Percentiles rank a stretch among this genome's conserved stretches.
Conservation (phyloP, 768 basidiomycete genomes). For the Termitomyces sp. region DNA sequence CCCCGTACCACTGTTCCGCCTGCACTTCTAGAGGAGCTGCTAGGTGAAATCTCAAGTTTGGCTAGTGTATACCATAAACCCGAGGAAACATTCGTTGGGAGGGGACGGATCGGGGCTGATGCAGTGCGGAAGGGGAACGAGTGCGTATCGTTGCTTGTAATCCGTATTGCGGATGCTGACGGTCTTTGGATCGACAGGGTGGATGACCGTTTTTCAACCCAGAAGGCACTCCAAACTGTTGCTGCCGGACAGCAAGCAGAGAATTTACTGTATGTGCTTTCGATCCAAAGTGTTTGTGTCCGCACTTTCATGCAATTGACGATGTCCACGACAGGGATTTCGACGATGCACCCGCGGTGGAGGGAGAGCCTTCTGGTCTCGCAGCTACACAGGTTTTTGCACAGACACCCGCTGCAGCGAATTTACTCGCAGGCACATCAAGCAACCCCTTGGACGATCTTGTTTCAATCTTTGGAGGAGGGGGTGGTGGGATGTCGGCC, state of each 20-base stretch:
- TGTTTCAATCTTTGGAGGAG: constrained; percentile 82
- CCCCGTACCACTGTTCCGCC: constrained; percentile 88
- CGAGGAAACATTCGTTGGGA: constrained; percentile 90
- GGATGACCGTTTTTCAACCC: constrained; percentile 67
- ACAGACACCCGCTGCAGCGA: constrained; percentile 68
- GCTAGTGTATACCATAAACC: constrained; percentile 99
- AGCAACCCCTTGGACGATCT: constrained; percentile 90
- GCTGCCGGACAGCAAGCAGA: constrained; percentile 90
- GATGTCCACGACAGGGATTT: constrained; percentile 53
- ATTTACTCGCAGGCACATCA: constrained; percentile 71
- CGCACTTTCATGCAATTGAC: not conserved
- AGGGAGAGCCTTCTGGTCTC: constrained; percentile 66
- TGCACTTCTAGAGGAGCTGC: constrained; percentile 82
- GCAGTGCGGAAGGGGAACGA: constrained; percentile 59
- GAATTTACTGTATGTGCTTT: constrained; percentile 62
- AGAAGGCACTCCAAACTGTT: constrained; percentile 89
- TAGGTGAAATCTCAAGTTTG: constrained; percentile 83
- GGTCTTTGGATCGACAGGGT: constrained; percentile 25
- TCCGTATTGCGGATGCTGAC: not conserved
- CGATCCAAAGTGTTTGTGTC: not conserved
- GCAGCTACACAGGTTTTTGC: constrained; percentile 73
- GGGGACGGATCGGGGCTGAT: constrained; percentile 83
- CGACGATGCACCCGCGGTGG: constrained; percentile 60
- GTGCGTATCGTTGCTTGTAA: constrained; percentile 30
- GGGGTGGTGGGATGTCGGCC: constrained; percentile 22